Conservation (phyloP, 345 rosid genomes). For the Citrus sp. region DNA sequence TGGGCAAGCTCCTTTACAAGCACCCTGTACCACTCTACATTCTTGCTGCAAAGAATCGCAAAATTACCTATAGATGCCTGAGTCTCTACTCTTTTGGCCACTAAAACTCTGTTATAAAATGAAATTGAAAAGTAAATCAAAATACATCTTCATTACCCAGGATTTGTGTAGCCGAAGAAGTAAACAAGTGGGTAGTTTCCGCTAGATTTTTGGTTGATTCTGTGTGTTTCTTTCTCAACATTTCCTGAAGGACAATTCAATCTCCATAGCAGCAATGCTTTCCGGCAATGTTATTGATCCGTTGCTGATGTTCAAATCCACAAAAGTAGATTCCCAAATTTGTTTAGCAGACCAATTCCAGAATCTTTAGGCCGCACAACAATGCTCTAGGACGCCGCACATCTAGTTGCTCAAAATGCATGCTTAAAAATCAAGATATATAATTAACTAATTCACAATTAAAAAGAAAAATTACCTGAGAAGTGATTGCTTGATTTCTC, state of each 20-base stretch:
- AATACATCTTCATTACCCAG: conserved; percentile 41
- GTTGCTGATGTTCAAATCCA: conserved; percentile 88
- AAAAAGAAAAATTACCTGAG: conserved; percentile 39
- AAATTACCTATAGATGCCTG: not conserved
- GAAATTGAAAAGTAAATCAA: not conserved
- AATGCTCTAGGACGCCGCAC: conserved; percentile 84
- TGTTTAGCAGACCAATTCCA: conserved; percentile 97
- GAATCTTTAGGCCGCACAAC: conserved; percentile 89
- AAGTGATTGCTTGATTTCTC: conserved; percentile 58
- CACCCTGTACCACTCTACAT: conserved; percentile 64
- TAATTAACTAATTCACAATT: too few relatives aligned
- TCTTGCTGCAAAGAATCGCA: conserved; percentile 43
- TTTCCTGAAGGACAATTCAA: conserved; percentile 78
- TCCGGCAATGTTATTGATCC: conserved; percentile 83
- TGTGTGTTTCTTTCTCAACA: conserved; percentile 13
- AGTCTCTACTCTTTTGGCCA: not conserved
- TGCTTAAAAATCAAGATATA: too few relatives aligned
- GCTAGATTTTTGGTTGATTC: not conserved
- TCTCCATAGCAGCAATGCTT: conserved; percentile 81
- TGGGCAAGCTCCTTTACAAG: conserved; percentile 80
- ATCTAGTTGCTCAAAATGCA: too few relatives aligned
- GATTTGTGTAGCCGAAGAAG: conserved; percentile 73
- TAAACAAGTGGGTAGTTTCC: conserved; percentile 48
- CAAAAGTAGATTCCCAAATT: conserved; percentile 85
- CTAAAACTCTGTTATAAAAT: not conserved